Conservation (phyloP, 306 rosid species). For the Trifolium fragiferum region DNA sequence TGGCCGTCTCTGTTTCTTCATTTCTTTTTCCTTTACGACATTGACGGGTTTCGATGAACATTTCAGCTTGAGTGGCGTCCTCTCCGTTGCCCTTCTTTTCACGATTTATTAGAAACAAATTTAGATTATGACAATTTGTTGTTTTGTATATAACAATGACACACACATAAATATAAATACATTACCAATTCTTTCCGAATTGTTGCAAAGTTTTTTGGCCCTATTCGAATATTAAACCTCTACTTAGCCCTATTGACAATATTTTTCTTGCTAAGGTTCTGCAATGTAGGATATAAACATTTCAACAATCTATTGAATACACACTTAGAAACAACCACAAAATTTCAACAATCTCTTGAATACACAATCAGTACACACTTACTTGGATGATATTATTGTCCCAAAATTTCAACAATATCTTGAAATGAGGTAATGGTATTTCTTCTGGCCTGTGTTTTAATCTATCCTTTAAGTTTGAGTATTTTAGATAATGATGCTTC, state of each 20-base stretch:
- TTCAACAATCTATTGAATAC: too few relatives aligned
- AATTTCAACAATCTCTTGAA: too few relatives aligned
- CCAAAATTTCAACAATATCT: not conserved
- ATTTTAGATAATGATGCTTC: not conserved
- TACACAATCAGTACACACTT: not conserved
- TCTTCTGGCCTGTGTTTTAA: not conserved
- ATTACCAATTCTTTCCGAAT: not conserved
- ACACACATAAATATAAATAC: not conserved
- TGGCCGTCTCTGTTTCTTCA: too few relatives aligned
- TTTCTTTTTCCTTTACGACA: too few relatives aligned
- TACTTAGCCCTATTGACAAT: not conserved
- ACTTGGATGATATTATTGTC: not conserved
- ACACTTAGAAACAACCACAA: too few relatives aligned
- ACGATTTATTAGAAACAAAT: too few relatives aligned
- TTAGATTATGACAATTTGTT: not conserved
- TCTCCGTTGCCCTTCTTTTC: too few relatives aligned
- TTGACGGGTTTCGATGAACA: too few relatives aligned
- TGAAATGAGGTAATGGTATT: not conserved
- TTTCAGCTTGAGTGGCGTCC: too few relatives aligned
- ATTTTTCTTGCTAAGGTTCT: not conserved
- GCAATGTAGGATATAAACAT: not conserved
- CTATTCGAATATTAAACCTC: not conserved
- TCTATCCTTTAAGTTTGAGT: not conserved
- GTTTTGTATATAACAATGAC: not conserved
- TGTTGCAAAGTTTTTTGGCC: not conserved